A percentile compares a stretch with the other conserved stretches of the same genome.
Evolutionary conservation across 768 basidiomycete genomes (phyloP).

Genomic region (Coprinopsis sp.): DNA sequence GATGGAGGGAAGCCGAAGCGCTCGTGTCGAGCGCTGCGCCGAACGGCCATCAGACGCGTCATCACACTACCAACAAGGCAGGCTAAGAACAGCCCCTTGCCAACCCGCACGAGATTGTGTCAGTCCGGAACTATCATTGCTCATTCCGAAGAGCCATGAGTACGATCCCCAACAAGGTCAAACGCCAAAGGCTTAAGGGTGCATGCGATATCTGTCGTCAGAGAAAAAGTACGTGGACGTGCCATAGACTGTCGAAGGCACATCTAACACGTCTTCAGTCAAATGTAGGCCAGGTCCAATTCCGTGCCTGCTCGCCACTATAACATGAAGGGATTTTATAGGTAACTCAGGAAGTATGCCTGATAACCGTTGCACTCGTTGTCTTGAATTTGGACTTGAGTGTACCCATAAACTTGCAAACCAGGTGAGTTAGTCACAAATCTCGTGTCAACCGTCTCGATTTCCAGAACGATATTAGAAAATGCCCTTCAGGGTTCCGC

Average conservation of each 20-base stretch:
- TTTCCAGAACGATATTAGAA: not conserved
- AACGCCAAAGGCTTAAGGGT: constrained; percentile 27
- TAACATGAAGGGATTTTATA: constrained; percentile 13
- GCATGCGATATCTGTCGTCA: constrained; percentile 30
- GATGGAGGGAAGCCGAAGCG: no score
- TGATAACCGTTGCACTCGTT: constrained; percentile 44
- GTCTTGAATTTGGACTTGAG: constrained; percentile 38
- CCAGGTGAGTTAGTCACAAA: constrained; percentile 32
- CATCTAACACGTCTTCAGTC: constrained; percentile 15
- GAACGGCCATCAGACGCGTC: no score
- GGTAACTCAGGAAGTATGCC: constrained; percentile 53
- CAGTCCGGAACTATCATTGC: no score
- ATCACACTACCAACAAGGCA: no score
- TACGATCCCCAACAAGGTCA: constrained; percentile 10
- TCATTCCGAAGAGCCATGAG: not conserved
- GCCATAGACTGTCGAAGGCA: not conserved
- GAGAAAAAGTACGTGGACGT: constrained; percentile 22
- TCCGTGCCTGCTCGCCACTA: not conserved
- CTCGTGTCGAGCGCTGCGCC: no score
- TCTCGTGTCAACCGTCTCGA: not conserved
- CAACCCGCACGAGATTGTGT: no score
- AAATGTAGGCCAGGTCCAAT: constrained; percentile 20
- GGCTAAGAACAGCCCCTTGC: no score
- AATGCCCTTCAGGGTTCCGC: constrained; percentile 5
- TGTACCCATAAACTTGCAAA: constrained; percentile 45